These are phyloP conservation scores for Teunomyces atbi DNA, from an alignment of 805 yeast species.

Conservation along the genomic window DNA sequence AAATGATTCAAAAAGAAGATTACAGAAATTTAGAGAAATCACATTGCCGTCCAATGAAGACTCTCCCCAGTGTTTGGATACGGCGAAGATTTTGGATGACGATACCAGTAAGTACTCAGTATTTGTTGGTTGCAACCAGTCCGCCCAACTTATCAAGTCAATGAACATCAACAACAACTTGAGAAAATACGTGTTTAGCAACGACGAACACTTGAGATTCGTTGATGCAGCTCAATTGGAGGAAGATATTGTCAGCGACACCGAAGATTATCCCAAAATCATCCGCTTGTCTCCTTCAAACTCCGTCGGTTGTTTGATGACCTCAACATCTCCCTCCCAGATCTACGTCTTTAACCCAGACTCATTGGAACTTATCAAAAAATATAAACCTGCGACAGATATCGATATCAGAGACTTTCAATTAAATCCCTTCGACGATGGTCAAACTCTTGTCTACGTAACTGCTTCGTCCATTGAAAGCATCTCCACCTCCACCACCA, in stretches of 20 bases:
- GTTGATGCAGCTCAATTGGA: conserved; percentile 59
- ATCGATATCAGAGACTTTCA: conserved; percentile 60
- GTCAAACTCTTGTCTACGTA: conserved; percentile 60
- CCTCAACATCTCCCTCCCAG: conserved; percentile 63
- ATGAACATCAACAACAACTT: conserved; percentile 68
- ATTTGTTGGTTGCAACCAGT: conserved; percentile 75
- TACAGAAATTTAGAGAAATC: conserved; percentile 64
- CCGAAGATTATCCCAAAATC: conserved; percentile 62
- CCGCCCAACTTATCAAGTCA: conserved; percentile 51
- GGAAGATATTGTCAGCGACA: conserved; percentile 37
- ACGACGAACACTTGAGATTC: conserved; percentile 58
- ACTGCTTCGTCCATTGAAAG: conserved; percentile 54
- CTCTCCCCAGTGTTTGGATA: conserved; percentile 82
- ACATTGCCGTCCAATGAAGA: conserved; percentile 66
- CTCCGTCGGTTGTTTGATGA: conserved; percentile 64
- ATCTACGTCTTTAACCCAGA: conserved; percentile 60
- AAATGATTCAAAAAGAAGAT: conserved; percentile 34
- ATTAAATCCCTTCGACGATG: conserved; percentile 57
- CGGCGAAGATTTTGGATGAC: conserved; percentile 28
- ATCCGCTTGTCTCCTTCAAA: conserved; percentile 58
- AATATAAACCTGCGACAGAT: conserved; percentile 51
- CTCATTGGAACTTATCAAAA: conserved; percentile 52
- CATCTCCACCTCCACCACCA: conserved; percentile 49
- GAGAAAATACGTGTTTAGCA: conserved; percentile 58
- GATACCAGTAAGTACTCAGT: conserved; percentile 45